Evolutionary conservation across 192 early-diverging fungal genomes (phyloP).

Genomic region (Mortierella antarctica): DNA sequence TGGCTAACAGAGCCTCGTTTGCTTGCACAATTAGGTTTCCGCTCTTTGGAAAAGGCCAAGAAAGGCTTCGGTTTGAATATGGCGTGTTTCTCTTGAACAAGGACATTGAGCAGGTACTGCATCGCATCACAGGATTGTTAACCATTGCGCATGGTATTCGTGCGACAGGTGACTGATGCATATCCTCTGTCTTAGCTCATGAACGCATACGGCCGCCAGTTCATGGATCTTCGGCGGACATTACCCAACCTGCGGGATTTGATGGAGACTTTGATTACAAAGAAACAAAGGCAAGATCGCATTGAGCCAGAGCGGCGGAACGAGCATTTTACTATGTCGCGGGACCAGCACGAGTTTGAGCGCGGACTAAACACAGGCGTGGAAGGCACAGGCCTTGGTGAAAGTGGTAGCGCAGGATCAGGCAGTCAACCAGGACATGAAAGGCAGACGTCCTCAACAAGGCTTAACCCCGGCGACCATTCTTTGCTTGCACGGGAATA

Average conservation of each 20-base stretch:
- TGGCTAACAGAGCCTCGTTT: background rate
- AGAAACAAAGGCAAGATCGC: slow-evolving; percentile 37
- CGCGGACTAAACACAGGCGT: slow-evolving; percentile 7
- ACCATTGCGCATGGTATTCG: background rate
- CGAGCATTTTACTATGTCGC: slow-evolving; percentile 28
- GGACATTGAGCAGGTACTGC: slow-evolving; percentile 78
- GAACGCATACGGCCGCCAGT: slow-evolving; percentile 71
- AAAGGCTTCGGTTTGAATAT: slow-evolving; percentile 80
- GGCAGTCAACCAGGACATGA: background rate
- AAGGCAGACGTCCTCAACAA: slow-evolving; percentile 1
- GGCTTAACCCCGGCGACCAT: slow-evolving; percentile 3
- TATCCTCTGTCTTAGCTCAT: slow-evolving; percentile 62
- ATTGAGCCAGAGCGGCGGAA: slow-evolving; percentile 34
- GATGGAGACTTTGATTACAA: slow-evolving; percentile 63
- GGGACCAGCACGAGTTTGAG: slow-evolving; percentile 37
- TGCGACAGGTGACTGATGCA: background rate
- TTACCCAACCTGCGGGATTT: slow-evolving; percentile 76
- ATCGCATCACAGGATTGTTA: background rate
- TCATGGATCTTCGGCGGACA: slow-evolving; percentile 76
- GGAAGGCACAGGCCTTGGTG: background rate
- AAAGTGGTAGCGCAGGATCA: slow-evolving; percentile 4
- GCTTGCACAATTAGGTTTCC: slow-evolving; percentile 70
- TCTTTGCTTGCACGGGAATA: slow-evolving; percentile 33
- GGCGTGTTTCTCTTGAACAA: slow-evolving; percentile 89
- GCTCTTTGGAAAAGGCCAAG: slow-evolving; percentile 73